Percentiles rank a stretch among this genome's conserved stretches.
Evolutionary conservation across 306 rosid species (phyloP).

Genomic region (Hippophae gyantsensis): DNA sequence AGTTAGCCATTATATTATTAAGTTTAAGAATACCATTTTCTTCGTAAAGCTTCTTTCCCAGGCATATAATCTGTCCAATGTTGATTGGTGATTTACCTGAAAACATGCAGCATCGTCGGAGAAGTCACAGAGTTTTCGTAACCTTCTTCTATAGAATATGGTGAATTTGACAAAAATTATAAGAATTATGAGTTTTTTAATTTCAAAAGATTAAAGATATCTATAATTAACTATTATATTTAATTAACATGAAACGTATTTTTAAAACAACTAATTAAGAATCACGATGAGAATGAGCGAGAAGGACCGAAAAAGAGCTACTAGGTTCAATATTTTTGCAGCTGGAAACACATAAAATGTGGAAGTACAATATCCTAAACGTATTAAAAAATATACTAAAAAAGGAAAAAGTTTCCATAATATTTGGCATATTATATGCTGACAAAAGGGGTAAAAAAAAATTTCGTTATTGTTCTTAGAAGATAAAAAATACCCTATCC

Average conservation of each 20-base stretch:
- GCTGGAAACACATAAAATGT: conserved; percentile 36
- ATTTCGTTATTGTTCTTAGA: too few relatives aligned
- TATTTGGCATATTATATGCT: too few relatives aligned
- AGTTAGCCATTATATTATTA: neutral
- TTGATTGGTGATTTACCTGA: conserved; percentile 75
- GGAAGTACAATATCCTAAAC: too few relatives aligned
- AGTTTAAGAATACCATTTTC: conserved; percentile 60
- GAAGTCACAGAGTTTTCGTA: conserved; percentile 38
- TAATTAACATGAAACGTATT: too few relatives aligned
- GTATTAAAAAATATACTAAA: too few relatives aligned
- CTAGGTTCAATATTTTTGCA: conserved; percentile 76
- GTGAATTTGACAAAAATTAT: conserved; percentile 2
- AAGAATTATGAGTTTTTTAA: too few relatives aligned
- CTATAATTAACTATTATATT: too few relatives aligned
- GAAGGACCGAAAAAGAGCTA: conserved; percentile 84
- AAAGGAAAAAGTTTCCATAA: too few relatives aligned
- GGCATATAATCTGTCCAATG: conserved; percentile 70
- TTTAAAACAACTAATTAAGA: conserved; percentile 13
- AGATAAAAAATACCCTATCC: too few relatives aligned
- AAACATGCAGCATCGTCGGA: conserved; percentile 43
- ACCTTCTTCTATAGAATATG: conserved; percentile 40
- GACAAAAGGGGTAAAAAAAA: too few relatives aligned
- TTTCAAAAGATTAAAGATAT: too few relatives aligned
- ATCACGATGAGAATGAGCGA: conserved; percentile 55
- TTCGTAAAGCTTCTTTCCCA: conserved; percentile 92